Conservation (phyloP, 768 basidiomycete species). For the Boletus subcaerulescens region DNA sequence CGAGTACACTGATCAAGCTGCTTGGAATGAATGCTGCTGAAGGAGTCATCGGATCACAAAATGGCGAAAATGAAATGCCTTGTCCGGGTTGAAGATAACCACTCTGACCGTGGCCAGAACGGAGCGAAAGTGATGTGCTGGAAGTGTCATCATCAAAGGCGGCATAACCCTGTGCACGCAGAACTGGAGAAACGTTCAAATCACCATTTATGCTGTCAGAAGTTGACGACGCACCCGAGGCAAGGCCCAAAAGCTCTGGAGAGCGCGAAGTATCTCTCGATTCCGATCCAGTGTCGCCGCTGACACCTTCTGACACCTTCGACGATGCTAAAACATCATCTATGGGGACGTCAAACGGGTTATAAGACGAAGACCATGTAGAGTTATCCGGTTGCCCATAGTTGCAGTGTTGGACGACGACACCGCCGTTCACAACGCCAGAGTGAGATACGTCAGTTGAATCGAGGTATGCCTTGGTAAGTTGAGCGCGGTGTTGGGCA, state of each 20-base stretch:
- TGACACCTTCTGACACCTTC: slow-evolving; percentile 8
- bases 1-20: slow-evolving; percentile 44
- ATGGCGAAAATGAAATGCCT: slow-evolving; percentile 49
- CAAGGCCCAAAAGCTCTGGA: slow-evolving; percentile 29
- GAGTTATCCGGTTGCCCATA: slow-evolving; percentile 15
- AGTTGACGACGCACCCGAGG: slow-evolving; percentile 31
- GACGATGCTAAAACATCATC: slow-evolving; percentile 20
- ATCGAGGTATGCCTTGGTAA: slow-evolving; percentile 35
- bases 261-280: slow-evolving; percentile 18
- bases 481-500: slow-evolving; percentile 59
- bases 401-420: slow-evolving; percentile 4
- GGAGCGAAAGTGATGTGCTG: slow-evolving; percentile 17
- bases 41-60: slow-evolving; percentile 40
- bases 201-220: slow-evolving; percentile 14
- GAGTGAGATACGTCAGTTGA: slow-evolving; percentile 8
- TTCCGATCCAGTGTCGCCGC: slow-evolving; percentile 10
- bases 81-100: slow-evolving; percentile 17
- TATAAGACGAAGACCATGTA: slow-evolving; percentile 30
- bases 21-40: slow-evolving; percentile 55
- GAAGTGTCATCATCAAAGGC: slow-evolving; percentile 42
- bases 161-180: slow-evolving; percentile 38
- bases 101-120: slow-evolving; percentile 11
- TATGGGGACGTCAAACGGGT: slow-evolving; percentile 27
- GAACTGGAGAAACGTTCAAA: slow-evolving; percentile 9
- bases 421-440: slow-evolving; percentile 2